Conservation (phyloP, 2,329 filamentous ascomycete species). For the Aspergillus sp. region DNA sequence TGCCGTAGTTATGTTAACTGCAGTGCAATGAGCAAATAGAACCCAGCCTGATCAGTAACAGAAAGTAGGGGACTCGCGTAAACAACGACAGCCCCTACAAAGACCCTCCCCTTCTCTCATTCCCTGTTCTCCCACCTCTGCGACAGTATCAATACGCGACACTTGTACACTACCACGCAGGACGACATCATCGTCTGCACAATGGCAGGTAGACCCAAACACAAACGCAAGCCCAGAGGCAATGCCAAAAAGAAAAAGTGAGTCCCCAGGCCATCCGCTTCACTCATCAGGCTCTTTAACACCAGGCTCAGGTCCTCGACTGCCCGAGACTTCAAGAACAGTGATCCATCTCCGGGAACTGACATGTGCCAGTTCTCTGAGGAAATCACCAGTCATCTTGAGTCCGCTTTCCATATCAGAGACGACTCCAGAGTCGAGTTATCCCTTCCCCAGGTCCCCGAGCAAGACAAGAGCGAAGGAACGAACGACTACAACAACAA, state of each 20-base stretch:
- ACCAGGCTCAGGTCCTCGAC: background rate
- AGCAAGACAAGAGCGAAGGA: background rate
- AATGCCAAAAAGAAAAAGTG: background rate
- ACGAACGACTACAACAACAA: background rate
- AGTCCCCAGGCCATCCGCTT: background rate
- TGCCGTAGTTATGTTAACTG: too few relatives aligned
- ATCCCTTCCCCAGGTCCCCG: background rate
- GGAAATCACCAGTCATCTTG: slow-evolving; percentile 5
- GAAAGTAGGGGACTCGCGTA: background rate
- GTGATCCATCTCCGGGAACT: background rate
- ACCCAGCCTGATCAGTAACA: background rate
- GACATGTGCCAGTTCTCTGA: background rate
- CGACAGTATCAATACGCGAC: background rate
- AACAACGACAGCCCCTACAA: background rate
- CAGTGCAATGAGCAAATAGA: too few relatives aligned
- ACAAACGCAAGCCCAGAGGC: background rate
- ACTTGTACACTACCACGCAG: background rate
- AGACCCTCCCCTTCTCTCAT: background rate
- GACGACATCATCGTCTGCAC: background rate
- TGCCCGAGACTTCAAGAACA: background rate
- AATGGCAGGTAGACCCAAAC: background rate
- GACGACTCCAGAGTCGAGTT: background rate
- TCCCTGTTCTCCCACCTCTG: background rate
- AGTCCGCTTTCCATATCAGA: slow-evolving; percentile 6
- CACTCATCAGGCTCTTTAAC: background rate